Percentiles rank a stretch among this genome's conserved stretches.
phyloP scores from a whole-genome alignment of 345 rosid genomes.

The Psidium friedrichsthalianum region DNA sequence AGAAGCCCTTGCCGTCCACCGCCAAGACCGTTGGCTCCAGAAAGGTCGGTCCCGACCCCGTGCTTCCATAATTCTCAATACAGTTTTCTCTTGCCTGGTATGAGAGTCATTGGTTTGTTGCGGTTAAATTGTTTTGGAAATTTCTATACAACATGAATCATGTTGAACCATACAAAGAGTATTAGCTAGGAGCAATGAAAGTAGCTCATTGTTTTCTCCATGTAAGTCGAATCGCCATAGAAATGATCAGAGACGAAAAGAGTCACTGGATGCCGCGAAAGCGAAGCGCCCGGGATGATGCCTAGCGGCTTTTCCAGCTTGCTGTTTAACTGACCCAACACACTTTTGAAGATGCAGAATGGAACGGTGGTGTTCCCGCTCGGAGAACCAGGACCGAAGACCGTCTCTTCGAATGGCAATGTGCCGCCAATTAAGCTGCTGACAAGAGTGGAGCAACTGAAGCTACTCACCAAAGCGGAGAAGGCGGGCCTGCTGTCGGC shows the following conservation, averaged over 20 bases:
- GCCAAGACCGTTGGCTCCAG: slow-evolving; percentile 40
- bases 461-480: slow-evolving; percentile 78
- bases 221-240: background rate
- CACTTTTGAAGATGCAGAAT: slow-evolving; percentile 1
- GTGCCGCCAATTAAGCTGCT: slow-evolving; percentile 56
- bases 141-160: background rate
- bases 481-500: slow-evolving; percentile 83
- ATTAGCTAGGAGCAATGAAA: background rate
- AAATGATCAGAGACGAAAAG: background rate
- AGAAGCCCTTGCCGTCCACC: slow-evolving; percentile 49
- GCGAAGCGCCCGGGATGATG: background rate
- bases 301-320: background rate
- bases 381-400: slow-evolving; percentile 36
- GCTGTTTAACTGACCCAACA: background rate
- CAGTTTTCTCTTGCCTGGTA: background rate
- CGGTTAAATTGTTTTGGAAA: background rate
- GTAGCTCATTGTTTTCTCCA: background rate
- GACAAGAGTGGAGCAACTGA: slow-evolving; percentile 87
- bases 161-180: background rate
- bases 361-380: slow-evolving; percentile 31
- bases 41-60: slow-evolving; percentile 26
- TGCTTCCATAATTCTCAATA: background rate
- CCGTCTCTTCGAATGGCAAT: slow-evolving; percentile 1
- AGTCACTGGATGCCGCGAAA: background rate
- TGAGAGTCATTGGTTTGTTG: background rate